Evolutionary conservation across 2,329 filamentous ascomycete genomes (phyloP).

Genomic region (Diaporthe eres): DNA sequence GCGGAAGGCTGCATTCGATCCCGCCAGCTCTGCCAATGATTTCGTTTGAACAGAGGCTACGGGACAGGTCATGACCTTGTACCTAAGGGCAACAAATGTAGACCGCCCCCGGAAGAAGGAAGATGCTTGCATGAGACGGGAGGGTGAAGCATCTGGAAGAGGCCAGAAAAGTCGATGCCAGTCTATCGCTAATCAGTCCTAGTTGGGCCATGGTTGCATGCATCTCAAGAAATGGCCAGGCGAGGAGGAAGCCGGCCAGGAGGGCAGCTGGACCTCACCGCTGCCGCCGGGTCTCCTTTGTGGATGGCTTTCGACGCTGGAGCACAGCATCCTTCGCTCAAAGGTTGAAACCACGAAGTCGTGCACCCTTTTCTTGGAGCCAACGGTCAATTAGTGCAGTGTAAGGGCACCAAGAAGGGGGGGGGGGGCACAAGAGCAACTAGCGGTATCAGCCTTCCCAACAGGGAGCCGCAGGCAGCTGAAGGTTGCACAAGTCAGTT

Average conservation of each 20-base stretch:
- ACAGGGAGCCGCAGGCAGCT: constrained; percentile 18
- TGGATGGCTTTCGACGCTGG: background rate
- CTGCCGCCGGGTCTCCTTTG: background rate
- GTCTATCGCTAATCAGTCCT: background rate
- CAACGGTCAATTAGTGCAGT: constrained; percentile 30
- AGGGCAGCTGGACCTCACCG: background rate
- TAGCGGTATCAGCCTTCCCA: constrained; percentile 34
- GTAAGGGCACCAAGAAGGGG: constrained; percentile 15
- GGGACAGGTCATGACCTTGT: constrained; percentile 12
- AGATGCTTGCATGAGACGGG: constrained; percentile 29
- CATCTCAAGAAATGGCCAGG: background rate
- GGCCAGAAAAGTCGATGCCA: background rate
- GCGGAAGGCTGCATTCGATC: constrained; percentile 36
- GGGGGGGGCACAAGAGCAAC: constrained; percentile 1
- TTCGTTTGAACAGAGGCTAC: constrained; percentile 24
- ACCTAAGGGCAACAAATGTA: constrained; percentile 32
- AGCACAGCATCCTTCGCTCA: background rate
- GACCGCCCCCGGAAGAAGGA: constrained; percentile 24
- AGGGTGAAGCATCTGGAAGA: constrained; percentile 20
- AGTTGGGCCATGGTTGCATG: background rate
- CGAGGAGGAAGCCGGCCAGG: background rate
- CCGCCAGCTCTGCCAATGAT: constrained; percentile 32
- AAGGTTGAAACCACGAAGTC: background rate
- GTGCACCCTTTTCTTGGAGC: background rate
- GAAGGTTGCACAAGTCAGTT: constrained; percentile 34